Percentiles rank a stretch among this genome's conserved stretches.
Evolutionary conservation across 2,329 filamentous ascomycete species (phyloP).

Genomic region (Cytospora schulzeri): DNA sequence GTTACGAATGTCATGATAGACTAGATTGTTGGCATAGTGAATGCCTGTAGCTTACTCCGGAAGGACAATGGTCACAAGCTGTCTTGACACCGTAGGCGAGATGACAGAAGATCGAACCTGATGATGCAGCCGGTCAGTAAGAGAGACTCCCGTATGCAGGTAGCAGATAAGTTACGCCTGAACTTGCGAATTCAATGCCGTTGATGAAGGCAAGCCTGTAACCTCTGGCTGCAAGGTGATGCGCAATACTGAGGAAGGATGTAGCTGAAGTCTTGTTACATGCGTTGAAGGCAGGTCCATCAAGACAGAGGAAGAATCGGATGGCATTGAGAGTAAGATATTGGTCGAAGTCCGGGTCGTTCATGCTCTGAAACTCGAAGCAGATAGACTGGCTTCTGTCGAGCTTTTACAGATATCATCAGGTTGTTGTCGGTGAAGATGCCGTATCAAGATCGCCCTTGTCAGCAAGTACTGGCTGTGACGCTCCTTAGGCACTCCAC

Average conservation of each 20-base stretch:
- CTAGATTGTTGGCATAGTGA: not conserved
- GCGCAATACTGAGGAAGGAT: constrained; percentile 50
- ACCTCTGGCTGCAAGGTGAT: constrained; percentile 55
- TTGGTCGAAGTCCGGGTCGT: constrained; percentile 51
- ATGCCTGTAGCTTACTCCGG: not conserved
- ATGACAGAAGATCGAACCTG: constrained; percentile 16
- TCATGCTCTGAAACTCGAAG: constrained; percentile 46
- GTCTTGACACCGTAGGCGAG: constrained; percentile 28
- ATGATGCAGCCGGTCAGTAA: not conserved
- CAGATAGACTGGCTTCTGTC: constrained; percentile 24
- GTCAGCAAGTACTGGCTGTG: constrained; percentile 61
- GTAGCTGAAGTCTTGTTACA: constrained; percentile 26
- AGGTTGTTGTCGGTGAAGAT: constrained; percentile 47
- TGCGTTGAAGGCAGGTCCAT: constrained; percentile 48
- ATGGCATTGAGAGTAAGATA: constrained; percentile 58
- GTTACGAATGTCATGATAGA: constrained; percentile 2
- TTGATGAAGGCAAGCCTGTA: constrained; percentile 67
- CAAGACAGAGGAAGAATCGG: constrained; percentile 71
- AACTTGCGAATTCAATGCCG: constrained; percentile 63
- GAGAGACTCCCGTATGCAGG: constrained; percentile 3
- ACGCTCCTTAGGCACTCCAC: constrained; percentile 33
- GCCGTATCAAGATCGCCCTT: constrained; percentile 64
- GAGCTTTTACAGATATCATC: constrained; percentile 2
- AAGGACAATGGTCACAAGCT: not conserved
- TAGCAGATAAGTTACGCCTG: constrained; percentile 51